Evolutionary conservation across 2,329 filamentous ascomycete genomes (phyloP).

Genomic region (Penicillium sp.): DNA sequence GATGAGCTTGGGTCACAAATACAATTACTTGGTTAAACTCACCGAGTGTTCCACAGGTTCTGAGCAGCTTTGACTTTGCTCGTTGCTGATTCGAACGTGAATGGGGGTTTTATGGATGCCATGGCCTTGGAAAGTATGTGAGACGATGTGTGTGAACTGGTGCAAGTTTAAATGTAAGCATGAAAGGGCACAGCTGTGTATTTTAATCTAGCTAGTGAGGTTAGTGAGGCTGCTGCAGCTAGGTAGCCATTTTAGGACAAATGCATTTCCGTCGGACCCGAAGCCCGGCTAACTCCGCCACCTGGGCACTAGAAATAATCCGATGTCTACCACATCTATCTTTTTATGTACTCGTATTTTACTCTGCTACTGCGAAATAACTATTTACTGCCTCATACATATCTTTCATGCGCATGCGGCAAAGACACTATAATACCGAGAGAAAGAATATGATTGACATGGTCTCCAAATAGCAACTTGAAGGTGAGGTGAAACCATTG

Average conservation of each 20-base stretch:
- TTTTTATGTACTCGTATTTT: no score
- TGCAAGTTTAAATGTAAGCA: neutral
- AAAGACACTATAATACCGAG: neutral
- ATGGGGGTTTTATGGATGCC: neutral
- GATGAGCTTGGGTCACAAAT: neutral
- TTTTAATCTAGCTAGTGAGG: neutral
- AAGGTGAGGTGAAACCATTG: neutral
- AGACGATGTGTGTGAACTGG: neutral
- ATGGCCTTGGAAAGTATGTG: neutral
- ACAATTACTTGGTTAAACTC: neutral
- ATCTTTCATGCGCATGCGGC: neutral
- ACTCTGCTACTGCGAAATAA: no score
- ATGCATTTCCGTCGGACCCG: neutral
- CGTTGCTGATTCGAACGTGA: neutral
- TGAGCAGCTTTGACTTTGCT: neutral
- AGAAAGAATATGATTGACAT: neutral
- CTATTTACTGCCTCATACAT: neutral
- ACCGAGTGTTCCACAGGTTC: neutral
- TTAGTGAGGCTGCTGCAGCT: neutral
- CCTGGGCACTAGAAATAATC: neutral
- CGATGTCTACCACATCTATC: neutral
- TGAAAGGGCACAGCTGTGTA: neutral
- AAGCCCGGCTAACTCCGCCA: neutral
- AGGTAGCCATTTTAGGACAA: neutral
- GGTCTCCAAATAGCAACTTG: neutral